A percentile compares a stretch with the other conserved stretches of the same genome.
Conservation (phyloP, 2,329 filamentous ascomycete genomes). For the Diaporthe caulivora region DNA sequence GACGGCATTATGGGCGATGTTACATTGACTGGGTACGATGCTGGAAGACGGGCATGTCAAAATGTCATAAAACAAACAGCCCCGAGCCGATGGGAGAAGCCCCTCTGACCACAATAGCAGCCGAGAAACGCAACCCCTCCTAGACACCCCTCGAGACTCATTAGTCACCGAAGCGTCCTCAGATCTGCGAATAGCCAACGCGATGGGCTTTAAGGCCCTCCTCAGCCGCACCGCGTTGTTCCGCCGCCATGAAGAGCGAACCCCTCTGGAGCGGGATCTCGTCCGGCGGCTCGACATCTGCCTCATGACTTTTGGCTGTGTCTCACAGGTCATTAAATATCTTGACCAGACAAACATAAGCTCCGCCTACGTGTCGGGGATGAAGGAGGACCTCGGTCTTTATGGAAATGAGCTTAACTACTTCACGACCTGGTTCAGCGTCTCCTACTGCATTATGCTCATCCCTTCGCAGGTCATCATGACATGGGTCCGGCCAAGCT, state of each 20-base stretch:
- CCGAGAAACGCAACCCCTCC: constrained; percentile 26
- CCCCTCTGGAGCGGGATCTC: constrained; percentile 48
- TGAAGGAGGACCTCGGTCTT: constrained; percentile 52
- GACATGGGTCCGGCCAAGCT: constrained; percentile 52
- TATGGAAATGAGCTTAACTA: constrained; percentile 45
- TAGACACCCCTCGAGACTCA: not conserved
- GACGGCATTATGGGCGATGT: not conserved
- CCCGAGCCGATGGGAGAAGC: constrained; percentile 16
- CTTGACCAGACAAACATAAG: constrained; percentile 54
- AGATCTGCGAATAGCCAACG: not conserved
- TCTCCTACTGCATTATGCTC: constrained; percentile 52
- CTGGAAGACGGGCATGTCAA: not conserved
- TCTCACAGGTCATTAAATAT: constrained; percentile 49
- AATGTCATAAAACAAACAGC: constrained; percentile 28
- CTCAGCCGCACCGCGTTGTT: constrained; percentile 31
- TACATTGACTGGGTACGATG: constrained; percentile 26
- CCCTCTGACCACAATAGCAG: not conserved
- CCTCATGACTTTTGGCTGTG: constrained; percentile 51
- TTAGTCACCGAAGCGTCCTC: not conserved
- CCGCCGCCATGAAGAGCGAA: constrained; percentile 41
- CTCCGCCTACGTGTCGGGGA: constrained; percentile 54
- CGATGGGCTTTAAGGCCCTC: constrained; percentile 30
- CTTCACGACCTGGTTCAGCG: constrained; percentile 51
- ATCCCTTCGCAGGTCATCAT: constrained; percentile 53
- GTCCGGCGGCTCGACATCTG: constrained; percentile 51